Evolutionary conservation across 2,329 filamentous ascomycete genomes (phyloP), one percentile per base, ranked within the genome.

Genomic region (Colletotrichum salicis): DNA sequence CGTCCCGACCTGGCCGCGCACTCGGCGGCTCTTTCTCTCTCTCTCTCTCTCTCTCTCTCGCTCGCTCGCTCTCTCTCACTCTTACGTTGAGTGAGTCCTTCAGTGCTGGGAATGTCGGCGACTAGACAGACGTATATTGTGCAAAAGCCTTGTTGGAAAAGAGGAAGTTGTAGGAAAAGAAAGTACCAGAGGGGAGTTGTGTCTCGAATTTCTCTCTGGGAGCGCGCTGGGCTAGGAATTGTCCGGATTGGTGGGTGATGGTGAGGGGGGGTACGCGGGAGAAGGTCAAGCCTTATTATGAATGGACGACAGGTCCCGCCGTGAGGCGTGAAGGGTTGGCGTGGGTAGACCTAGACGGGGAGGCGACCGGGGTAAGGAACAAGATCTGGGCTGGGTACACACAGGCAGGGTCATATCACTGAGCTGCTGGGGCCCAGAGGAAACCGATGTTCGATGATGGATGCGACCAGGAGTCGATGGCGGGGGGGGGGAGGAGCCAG

Each of bases 231-330:
- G 56, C 57, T 58, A 48, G 60, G 35, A 66, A 62, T 41, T 65
- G 56, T 70, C 67, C 67, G 70, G 70, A 72, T 71, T 72, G 70
- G 70, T 72, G 67, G 67, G 61, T 56, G 66, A 70, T 15, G 70
- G 56, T 69, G 61, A 65, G 70, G 67, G 66, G 66, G 67, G 70
- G 67, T 72, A 67, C 41, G 70, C 67, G 70, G 70, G 70, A 71
- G 70, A 71, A 71, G 66, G 70, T 72, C 67, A 71, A 72, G 70
- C 70, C 70, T 72, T 72, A 72, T 71, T 72, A 72, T 71, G 70
- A 72, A 72, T 71, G 67, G 66, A 71, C 67, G 70, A 72, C 66
- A 71, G 70, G 70, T 72, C 70, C 70, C 70, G 56, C 61, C 58
- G 52, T 60, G 67, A 66, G 68, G 71, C 64, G 71, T 71, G 59